phyloP scores from a whole-genome alignment of 2,329 filamentous ascomycete species.

The Elsinoe necatrix region DNA sequence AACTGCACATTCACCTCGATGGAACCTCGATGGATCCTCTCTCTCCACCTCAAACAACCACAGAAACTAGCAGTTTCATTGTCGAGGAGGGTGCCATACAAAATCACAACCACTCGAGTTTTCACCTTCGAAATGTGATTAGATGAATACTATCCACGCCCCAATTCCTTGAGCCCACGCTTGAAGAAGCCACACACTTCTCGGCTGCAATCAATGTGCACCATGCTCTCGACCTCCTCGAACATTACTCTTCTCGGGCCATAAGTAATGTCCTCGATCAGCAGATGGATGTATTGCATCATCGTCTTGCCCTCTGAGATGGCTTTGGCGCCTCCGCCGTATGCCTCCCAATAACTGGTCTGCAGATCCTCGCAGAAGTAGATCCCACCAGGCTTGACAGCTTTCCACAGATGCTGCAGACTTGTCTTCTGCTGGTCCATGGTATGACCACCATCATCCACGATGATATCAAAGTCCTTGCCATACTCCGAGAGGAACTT shows the following conservation, averaged over 20 bases:
- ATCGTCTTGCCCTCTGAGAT: conserved; percentile 20
- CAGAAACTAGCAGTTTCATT: too few species aligned
- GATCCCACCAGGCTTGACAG: conserved; percentile 30
- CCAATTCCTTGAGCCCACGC: not conserved
- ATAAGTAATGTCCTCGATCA: conserved; percentile 23
- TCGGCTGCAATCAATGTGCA: conserved; percentile 18
- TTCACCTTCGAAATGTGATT: too few species aligned
- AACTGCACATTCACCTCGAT: not conserved
- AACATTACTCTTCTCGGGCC: conserved; percentile 8
- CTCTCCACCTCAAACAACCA: too few species aligned
- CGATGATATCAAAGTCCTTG: conserved; percentile 34
- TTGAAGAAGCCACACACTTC: conserved; percentile 19
- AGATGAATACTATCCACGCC: too few species aligned
- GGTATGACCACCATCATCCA: conserved; percentile 35
- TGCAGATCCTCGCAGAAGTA: conserved; percentile 26
- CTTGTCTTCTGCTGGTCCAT: conserved; percentile 34
- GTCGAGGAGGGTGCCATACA: too few species aligned
- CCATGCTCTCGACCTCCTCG: conserved; percentile 15
- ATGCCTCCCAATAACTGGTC: conserved; percentile 22
- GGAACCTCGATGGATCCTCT: too few species aligned
- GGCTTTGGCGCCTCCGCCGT: conserved; percentile 22
- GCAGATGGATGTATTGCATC: conserved; percentile 23
- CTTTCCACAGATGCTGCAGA: conserved; percentile 31
- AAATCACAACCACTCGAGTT: too few species aligned
- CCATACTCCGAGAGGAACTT: conserved; percentile 30